Conservation (phyloP, 2,329 filamentous ascomycete genomes). For the Cryphonectria nitschkei region DNA sequence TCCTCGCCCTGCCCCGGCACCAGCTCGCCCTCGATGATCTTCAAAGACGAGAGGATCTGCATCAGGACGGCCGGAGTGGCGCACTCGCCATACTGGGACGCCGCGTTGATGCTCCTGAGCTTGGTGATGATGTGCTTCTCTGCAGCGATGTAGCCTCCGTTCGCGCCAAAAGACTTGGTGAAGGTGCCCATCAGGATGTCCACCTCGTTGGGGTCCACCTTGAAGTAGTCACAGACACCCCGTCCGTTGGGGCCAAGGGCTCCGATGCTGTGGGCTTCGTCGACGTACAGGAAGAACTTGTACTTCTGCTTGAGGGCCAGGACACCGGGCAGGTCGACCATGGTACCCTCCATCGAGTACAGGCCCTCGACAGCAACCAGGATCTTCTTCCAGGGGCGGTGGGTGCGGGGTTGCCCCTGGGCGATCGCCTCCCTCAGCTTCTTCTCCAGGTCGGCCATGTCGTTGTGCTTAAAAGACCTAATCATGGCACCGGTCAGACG, state of each 20-base stretch:
- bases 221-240: conserved; percentile 97
- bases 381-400: conserved; percentile 99
- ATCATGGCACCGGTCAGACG: conserved; percentile 95
- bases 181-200: conserved; percentile 98
- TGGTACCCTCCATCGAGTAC: conserved; percentile 99
- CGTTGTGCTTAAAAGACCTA: conserved; percentile 96
- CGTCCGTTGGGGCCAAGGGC: conserved; percentile 86
- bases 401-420: conserved; percentile 96
- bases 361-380: conserved; percentile 93
- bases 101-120: conserved; percentile 82
- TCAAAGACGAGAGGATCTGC: conserved; percentile 86
- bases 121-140: conserved; percentile 93
- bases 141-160: conserved; percentile 91
- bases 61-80: conserved; percentile 85
- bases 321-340: conserved; percentile 94
- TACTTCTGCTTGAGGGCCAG: conserved; percentile 89
- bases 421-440: conserved; percentile 90
- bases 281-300: conserved; percentile 94
- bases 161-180: conserved; percentile 97
- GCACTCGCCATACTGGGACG: conserved; percentile 84
- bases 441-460: conserved; percentile 85
- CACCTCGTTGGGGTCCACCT: conserved; percentile 82
- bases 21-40: conserved; percentile 87
- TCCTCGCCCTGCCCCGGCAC: conserved; percentile 92
- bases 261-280: conserved; percentile 95